Evolutionary conservation across 768 basidiomycete genomes (phyloP).

Genomic region (Omphalotus guepiniiformis): DNA sequence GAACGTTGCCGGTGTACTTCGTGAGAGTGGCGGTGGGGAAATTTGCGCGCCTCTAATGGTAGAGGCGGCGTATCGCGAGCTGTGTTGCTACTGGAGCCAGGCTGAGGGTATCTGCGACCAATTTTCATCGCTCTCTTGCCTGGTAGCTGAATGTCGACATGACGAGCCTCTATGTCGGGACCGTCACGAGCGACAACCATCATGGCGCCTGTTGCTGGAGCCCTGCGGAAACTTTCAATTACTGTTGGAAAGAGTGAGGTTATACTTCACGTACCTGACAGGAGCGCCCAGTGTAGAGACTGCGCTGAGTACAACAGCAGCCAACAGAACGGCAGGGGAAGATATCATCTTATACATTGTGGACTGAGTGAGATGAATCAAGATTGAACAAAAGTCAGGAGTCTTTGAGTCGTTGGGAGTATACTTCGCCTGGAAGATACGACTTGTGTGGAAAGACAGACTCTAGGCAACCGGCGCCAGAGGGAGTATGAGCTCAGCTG

Average conservation of each 20-base stretch:
- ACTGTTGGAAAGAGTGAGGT: not conserved
- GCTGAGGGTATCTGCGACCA: no score
- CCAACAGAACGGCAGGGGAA: slow-evolving; percentile 5
- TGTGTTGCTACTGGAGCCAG: not conserved
- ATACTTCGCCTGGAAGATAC: slow-evolving; percentile 10
- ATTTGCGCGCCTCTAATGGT: not conserved
- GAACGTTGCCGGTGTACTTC: not conserved
- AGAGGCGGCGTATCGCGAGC: no score
- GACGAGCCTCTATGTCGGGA: not conserved
- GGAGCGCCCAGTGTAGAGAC: slow-evolving; percentile 4
- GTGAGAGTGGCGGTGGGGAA: slow-evolving; percentile 2
- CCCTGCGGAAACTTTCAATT: not conserved
- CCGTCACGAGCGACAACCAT: slow-evolving; percentile 1
- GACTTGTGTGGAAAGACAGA: slow-evolving; percentile 8
- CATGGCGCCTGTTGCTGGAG: no score
- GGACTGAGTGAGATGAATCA: no score
- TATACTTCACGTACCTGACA: not conserved
- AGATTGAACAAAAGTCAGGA: not conserved
- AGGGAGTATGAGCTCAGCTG: slow-evolving; percentile 8
- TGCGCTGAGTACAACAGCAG: slow-evolving; percentile 3
- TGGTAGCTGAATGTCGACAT: not conserved
- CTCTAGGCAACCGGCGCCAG: slow-evolving; percentile 10
- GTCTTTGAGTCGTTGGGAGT: slow-evolving; percentile 8
- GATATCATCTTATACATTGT: slow-evolving; percentile 9
- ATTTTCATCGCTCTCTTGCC: not conserved